Percentiles rank a stretch among this genome's conserved stretches.
Conservation (phyloP, 2,329 filamentous ascomycete genomes). For the Verticillium zaregamsianum region DNA sequence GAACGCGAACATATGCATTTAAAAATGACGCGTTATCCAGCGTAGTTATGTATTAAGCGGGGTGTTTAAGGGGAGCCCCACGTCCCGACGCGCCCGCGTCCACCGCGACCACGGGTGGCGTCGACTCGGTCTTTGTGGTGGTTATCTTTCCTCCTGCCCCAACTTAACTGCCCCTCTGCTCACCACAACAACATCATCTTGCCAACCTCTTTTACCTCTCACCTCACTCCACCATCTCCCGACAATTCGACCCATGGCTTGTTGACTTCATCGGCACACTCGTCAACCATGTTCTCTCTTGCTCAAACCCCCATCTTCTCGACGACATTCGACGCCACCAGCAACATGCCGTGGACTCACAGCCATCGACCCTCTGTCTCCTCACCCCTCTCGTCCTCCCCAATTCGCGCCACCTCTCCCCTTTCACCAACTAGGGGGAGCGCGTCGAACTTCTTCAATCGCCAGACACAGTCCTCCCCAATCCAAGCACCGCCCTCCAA, state of each 20-base stretch:
- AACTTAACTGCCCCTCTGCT: not conserved
- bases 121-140: slow-evolving; percentile 1
- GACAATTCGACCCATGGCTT: not conserved
- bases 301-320: slow-evolving; percentile 38
- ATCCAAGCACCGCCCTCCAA: slow-evolving; percentile 26
- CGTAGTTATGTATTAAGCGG: not conserved
- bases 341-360: not conserved
- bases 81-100: slow-evolving; percentile 24
- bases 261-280: not conserved
- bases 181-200: not conserved
- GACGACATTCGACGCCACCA: not conserved
- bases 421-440: slow-evolving; percentile 40
- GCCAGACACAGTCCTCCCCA: slow-evolving; percentile 41
- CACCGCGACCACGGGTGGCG: slow-evolving; percentile 17
- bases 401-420: slow-evolving; percentile 47
- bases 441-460: slow-evolving; percentile 25
- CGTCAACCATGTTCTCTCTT: slow-evolving; percentile 35
- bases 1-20: not conserved
- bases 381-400: slow-evolving; percentile 57
- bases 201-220: not conserved
- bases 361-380: slow-evolving; percentile 37
- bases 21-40: too few relatives aligned
- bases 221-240: not conserved
- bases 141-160: not conserved
- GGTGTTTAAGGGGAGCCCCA: slow-evolving; percentile 10